Conservation (phyloP, 805 yeast genomes). For the Candida oleophila region DNA sequence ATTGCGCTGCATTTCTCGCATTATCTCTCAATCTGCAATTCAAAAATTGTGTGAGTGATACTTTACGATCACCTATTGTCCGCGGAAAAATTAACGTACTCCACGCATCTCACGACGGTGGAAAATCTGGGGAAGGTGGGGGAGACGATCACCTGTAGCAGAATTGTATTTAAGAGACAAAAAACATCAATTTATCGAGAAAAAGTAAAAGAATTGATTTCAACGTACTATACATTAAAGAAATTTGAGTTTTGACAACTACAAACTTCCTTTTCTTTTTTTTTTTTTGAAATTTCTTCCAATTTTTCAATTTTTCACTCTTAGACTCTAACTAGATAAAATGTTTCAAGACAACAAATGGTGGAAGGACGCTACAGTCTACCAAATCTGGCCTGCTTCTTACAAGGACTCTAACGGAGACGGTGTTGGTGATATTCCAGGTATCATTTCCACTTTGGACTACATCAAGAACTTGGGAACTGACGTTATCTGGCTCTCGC, state of each 20-base stretch:
- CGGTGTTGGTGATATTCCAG: constrained; percentile 58
- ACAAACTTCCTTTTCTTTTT: background rate
- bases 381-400: constrained; percentile 63
- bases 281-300: background rate
- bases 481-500: constrained; percentile 57
- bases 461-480: constrained; percentile 49
- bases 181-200: background rate
- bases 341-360: constrained; percentile 27
- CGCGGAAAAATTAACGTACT: background rate
- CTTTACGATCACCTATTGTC: background rate
- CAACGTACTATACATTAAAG: too few relatives aligned
- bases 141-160: background rate
- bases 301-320: background rate
- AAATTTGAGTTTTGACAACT: background rate
- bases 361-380: constrained; percentile 60
- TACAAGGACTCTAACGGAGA: constrained; percentile 59
- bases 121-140: background rate
- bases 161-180: background rate
- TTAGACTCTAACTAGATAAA: background rate
- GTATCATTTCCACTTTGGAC: constrained; percentile 51
- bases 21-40: background rate
- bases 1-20: background rate
- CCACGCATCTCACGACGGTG: background rate
- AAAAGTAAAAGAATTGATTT: background rate
- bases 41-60: background rate